Evolutionary conservation across 78 protist genomes (phyloP), one percentile per base, ranked within the genome.

Genomic region (Dictyostelium intermedium): DNA sequence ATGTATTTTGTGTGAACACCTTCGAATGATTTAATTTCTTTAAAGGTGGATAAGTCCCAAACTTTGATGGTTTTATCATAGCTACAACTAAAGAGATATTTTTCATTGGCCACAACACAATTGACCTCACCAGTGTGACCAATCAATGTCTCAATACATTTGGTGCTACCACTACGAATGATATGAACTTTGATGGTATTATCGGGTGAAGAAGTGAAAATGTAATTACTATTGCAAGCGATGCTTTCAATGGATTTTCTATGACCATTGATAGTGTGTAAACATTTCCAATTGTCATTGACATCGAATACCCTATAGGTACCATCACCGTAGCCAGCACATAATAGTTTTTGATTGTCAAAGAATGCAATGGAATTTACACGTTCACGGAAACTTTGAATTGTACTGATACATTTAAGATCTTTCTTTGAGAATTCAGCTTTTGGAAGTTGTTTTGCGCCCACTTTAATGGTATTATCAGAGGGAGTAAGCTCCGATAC

Each of bases 321-420:
- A 70, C 94, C 94, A 69, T 89, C 94, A 80, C 94, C 94, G 35
- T 89, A 89, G 8, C 94, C 94, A 23, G 94, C 94, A 70, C 94
- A 89, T 3, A 89, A 39, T 5, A 63, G 37, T 18, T 76, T 72
- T n/a, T 81, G 25, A 32, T 70, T 23, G 18, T 89, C 94, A 80
- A 89, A 89, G 63, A 89, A 89, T 30, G 61, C 56, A 35, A 89
- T 50, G 0, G 74, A 78, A 3, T 89, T 89, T 32, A 89, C 77
- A 23, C 81, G 47, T 74, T 89, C 94, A 47, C 94, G 79, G 87
- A 89, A 89, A 11, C 87, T 80, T 43, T 78, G 87, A 25, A 89
- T 81, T 4, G 94, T 89, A 18, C 73, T 69, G n/a, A 80, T 18
- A 69, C 94, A 89, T 60, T 89, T 89, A 11, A 89, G 30, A 10